Evolutionary conservation across 148 eudicot species (phyloP).

Genomic region (Diospyros kaki): DNA sequence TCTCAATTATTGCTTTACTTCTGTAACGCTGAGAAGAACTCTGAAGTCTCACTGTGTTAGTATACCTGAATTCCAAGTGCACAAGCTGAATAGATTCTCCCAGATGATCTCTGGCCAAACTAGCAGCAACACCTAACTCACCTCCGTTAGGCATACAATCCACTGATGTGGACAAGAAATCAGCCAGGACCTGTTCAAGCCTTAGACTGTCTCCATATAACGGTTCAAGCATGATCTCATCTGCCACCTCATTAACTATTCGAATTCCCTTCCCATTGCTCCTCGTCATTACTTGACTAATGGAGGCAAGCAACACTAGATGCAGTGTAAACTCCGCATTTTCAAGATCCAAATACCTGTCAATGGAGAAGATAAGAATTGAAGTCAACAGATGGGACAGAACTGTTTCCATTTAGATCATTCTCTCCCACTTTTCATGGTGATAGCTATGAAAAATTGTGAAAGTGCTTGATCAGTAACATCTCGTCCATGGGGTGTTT

Average conservation of each 20-base stretch:
- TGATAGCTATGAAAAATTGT: no score
- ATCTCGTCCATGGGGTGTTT: no score
- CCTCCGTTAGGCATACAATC: slow-evolving; percentile 68
- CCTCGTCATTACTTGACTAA: slow-evolving; percentile 77
- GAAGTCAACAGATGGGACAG: neutral
- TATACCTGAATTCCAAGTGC: slow-evolving; percentile 81
- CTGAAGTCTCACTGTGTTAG: neutral
- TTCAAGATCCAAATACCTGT: slow-evolving; percentile 81
- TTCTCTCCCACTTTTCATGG: no score
- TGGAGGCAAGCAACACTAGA: slow-evolving; percentile 62
- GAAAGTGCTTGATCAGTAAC: no score
- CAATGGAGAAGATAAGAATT: neutral
- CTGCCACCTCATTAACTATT: slow-evolving; percentile 42
- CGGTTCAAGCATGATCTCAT: slow-evolving; percentile 40
- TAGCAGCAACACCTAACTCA: slow-evolving; percentile 51
- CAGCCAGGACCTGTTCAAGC: slow-evolving; percentile 88
- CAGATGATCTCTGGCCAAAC: slow-evolving; percentile 49
- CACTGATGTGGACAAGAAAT: slow-evolving; percentile 68
- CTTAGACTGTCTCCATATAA: slow-evolving; percentile 80
- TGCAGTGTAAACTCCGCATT: slow-evolving; percentile 78
- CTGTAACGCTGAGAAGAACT: neutral
- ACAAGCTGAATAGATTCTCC: slow-evolving; percentile 76
- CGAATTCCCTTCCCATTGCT: slow-evolving; percentile 70
- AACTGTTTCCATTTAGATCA: no score
- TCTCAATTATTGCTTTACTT: neutral